Conservation (phyloP, 2,329 filamentous ascomycete genomes). For the Botrytis aclada region DNA sequence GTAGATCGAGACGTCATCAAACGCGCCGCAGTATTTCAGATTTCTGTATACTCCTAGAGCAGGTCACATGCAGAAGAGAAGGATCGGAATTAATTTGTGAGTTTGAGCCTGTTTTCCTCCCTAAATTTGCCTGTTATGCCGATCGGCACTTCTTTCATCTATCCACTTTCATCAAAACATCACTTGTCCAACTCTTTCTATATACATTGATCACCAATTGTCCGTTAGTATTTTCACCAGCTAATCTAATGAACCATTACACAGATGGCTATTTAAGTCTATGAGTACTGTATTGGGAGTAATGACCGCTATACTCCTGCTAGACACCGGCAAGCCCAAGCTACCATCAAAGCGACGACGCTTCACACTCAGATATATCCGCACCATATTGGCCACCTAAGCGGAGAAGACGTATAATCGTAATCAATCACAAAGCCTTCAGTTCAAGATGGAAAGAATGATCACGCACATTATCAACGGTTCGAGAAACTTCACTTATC, state of each 20-base stretch:
- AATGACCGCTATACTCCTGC: background rate
- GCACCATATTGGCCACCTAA: background rate
- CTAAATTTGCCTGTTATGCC: background rate
- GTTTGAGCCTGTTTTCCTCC: background rate
- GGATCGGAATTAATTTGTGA: background rate
- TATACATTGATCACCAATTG: background rate
- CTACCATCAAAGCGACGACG: background rate
- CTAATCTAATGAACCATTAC: rapidly evolving
- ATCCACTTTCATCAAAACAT: background rate
- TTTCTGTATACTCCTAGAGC: background rate
- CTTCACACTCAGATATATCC: background rate
- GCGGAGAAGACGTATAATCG: background rate
- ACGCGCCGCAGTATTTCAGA: background rate
- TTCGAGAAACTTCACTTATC: background rate
- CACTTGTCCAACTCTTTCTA: background rate
- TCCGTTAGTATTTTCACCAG: too few relatives aligned
- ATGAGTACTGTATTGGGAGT: rapidly evolving
- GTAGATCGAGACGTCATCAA: background rate
- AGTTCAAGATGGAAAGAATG: background rate
- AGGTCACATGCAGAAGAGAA: background rate
- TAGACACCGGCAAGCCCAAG: background rate
- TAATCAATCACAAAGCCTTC: background rate
- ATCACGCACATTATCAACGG: background rate
- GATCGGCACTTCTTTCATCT: background rate
- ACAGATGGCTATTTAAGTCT: background rate